Evolutionary conservation across 306 rosid species (phyloP), one percentile per base, ranked within the genome.

Genomic region (Leucaena leucocephala): DNA sequence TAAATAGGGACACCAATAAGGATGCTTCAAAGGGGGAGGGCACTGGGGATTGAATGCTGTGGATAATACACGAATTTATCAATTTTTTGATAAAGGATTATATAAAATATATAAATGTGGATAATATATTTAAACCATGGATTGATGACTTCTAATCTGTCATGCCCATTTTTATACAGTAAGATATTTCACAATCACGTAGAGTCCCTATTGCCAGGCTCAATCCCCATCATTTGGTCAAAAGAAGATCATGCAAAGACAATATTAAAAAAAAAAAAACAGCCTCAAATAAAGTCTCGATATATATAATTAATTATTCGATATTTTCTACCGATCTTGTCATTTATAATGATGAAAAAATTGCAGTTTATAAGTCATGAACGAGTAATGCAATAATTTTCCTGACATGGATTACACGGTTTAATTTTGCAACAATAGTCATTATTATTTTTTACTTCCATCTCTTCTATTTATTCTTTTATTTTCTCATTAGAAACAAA

Each of bases 1-100:
- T 49, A 67, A 62, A 52, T 39, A 68, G 82, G 38, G 73, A 78
- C 86, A 79, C 71, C 80, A 82, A 36, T 65, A 71, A 76, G 64
- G 46, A 61, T 76, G 85, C 71, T 66, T 74, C 54, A 65, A 39
- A 57, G 35, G 68, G 72, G 17, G 17, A 72, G 39, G 73, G 68
- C 46, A 46, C 61, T 57, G 68, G 8, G 35, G 35, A 22, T 40
- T n/a, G 72, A 38, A 45, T 74, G 50, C 43, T 69, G 62, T 21
- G 57, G 61, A 80, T 67, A 19, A 72, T 49, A 39, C 39, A 45
- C 74, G 27, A 68, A 72, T 64, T 40, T 40, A 22, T 21, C 33
- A 11, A 1, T 48, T 27, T 6, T 13, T 14, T 22, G 7, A 11
- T 15, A 85, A 74, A 52, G 3, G 4, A 35, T 6, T 19, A 35